These are phyloP conservation scores for Gleditsia sinensis DNA, from an alignment of 306 rosid species.

Conservation along the genomic window DNA sequence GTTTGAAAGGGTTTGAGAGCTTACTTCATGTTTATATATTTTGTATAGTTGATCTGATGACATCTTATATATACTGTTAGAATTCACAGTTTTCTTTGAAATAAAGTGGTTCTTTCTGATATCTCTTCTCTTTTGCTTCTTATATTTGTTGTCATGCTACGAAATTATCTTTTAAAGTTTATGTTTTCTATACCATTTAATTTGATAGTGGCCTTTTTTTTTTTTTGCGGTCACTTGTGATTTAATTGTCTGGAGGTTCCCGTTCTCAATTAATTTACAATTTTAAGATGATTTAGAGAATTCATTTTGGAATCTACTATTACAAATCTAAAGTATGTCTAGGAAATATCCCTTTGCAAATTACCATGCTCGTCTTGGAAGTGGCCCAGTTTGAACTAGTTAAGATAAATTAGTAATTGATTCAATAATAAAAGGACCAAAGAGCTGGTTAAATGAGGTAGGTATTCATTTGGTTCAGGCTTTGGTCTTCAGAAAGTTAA, in stretches of 20 bases:
- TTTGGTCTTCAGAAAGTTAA: neutral
- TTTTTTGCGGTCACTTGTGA: neutral
- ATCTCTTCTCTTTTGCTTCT: neutral
- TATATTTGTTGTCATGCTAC: neutral
- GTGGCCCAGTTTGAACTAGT: neutral
- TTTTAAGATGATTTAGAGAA: neutral
- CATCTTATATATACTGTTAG: neutral
- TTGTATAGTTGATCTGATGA: neutral
- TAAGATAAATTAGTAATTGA: neutral
- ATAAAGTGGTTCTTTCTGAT: constrained; percentile 4
- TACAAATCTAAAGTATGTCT: neutral
- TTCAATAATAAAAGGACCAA: neutral
- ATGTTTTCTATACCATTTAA: neutral
- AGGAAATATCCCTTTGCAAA: neutral
- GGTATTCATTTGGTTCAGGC: neutral
- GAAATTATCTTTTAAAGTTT: neutral
- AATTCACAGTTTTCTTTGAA: neutral
- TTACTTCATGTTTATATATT: neutral
- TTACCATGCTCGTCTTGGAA: neutral
- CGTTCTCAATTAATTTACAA: neutral
- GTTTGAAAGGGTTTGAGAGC: neutral
- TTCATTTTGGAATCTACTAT: neutral
- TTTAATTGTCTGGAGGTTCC: neutral
- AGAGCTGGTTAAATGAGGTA: neutral
- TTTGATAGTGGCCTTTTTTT: neutral